These are phyloP conservation scores for Tuber indicum DNA, from an alignment of 495 filamentous ascomycete species.

Conservation along the genomic window DNA sequence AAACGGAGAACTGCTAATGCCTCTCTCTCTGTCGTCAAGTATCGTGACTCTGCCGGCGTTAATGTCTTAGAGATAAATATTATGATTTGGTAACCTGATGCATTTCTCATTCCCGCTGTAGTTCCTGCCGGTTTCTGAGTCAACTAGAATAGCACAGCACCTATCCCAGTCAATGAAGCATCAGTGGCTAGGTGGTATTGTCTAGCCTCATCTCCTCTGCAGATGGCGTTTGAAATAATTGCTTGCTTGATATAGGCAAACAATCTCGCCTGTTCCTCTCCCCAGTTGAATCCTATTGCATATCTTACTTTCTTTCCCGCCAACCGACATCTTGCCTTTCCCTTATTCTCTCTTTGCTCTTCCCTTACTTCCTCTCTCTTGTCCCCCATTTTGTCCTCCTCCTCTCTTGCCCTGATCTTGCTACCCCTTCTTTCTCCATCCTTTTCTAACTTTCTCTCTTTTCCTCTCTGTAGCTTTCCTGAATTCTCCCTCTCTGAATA, in stretches of 20 bases:
- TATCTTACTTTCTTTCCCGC: background rate
- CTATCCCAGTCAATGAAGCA: background rate
- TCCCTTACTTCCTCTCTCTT: background rate
- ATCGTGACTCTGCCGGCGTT: background rate
- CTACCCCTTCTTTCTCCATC: no score
- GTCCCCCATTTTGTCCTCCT: no score
- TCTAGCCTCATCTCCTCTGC: background rate
- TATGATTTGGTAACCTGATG: no score
- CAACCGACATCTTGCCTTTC: no score
- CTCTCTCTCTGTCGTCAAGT: constrained; percentile 10
- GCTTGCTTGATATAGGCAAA: constrained; percentile 4
- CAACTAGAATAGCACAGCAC: constrained; percentile 8
- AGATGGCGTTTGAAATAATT: background rate
- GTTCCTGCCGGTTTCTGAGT: no score
- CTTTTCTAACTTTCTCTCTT: no score
- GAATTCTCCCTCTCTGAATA: no score
- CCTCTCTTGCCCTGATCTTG: no score
- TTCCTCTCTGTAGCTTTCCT: no score
- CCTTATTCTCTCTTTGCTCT: background rate
- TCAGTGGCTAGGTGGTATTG: constrained; percentile 11
- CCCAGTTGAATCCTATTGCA: background rate
- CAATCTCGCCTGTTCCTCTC: background rate
- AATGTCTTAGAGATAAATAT: constrained; percentile 5
- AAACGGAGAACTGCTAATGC: constrained; percentile 5
- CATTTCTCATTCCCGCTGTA: background rate